Base-by-base conservation (phyloP, 371 early-diverging fungal genomes). In the Mucor velutinosus region DNA sequence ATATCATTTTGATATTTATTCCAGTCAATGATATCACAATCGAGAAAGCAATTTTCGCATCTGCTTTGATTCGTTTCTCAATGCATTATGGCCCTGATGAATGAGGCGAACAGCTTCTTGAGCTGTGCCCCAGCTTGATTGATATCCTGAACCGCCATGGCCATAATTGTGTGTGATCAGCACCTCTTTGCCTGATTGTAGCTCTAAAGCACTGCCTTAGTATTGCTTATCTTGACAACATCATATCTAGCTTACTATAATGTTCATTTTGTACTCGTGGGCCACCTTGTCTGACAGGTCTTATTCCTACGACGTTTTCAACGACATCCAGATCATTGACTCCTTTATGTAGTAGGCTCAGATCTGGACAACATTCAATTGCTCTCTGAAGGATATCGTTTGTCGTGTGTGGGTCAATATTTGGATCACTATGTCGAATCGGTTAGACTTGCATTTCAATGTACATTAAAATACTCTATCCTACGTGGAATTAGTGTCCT, bases 121-220 rank as follows among this genome's bases (percentile, higher is more conserved):
- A 4, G 91, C 89, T 55, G 88, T 79, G 11, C 92, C 94, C 91
- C 92, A 92, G 67, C 91, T 91, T 23, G 86, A 83, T 72, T 91
- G 89, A 71, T 76, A 80, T 73, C 90, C 92, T 65, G 82, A 89
- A 0, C 91, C 90, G 30, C 92, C 92, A 76, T 95, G 95, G 0
- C 95, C 95, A 79, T 93, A 93, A 64, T 89, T 89, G 75, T 93
- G 91, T 12, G 86, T 83, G 5, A 92, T 75, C 32, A 88, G 29
- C 11, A 90, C 74, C 6, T 49, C 23, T 21, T 17, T 23, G 8
- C 67, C 55, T 29, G 27, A 32, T 30, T 3, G 5, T n/a, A 45
- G 15, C 10, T 2, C n/a, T 45, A 7, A 45, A 7, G 4, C 5
- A 45, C 8, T 45, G n/a, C 5, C 6, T 45, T 17, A 45, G 45